phyloP scores from a whole-genome alignment of 140 eudicot genomes.

The Stevia rebaudiana region DNA sequence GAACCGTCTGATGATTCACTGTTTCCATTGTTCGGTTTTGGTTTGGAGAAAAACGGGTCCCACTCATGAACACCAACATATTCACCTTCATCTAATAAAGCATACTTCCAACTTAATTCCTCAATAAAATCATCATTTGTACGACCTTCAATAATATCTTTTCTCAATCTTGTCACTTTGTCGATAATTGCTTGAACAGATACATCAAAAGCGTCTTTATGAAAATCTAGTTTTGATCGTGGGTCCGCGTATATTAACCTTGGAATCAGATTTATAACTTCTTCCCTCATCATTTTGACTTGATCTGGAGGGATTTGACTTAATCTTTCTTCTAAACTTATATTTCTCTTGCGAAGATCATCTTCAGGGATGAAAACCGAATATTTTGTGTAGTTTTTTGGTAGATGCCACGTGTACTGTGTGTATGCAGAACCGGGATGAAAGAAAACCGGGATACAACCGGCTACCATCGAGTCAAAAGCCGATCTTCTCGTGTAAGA shows the following conservation, averaged over 20 bases:
- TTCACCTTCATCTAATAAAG: slow-evolving; percentile 74
- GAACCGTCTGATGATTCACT: slow-evolving; percentile 30
- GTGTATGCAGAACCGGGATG: slow-evolving; percentile 55
- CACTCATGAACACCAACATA: slow-evolving; percentile 71
- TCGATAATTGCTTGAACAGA: slow-evolving; percentile 39
- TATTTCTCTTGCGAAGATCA: slow-evolving; percentile 31
- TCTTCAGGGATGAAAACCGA: slow-evolving; percentile 55
- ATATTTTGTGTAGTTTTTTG: slow-evolving; percentile 40
- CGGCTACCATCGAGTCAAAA: slow-evolving; percentile 57
- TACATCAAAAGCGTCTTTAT: slow-evolving; percentile 52
- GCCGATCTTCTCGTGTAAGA: slow-evolving; percentile 53
- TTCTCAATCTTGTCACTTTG: slow-evolving; percentile 39
- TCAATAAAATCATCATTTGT: slow-evolving; percentile 56
- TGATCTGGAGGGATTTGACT: slow-evolving; percentile 31
- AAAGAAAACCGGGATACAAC: slow-evolving; percentile 61
- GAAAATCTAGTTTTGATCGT: slow-evolving; percentile 34
- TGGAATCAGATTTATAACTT: slow-evolving; percentile 49
- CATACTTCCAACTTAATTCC: slow-evolving; percentile 90
- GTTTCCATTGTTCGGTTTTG: slow-evolving; percentile 57
- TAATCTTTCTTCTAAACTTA: slow-evolving; percentile 36
- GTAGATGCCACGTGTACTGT: slow-evolving; percentile 57
- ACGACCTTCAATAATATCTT: slow-evolving; percentile 47
- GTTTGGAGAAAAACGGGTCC: slow-evolving; percentile 92
- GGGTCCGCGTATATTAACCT: slow-evolving; percentile 50
- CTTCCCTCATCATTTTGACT: slow-evolving; percentile 48